Evolutionary conservation across 2,329 filamentous ascomycete genomes (phyloP).

Genomic region (Graphilbum sp.): DNA sequence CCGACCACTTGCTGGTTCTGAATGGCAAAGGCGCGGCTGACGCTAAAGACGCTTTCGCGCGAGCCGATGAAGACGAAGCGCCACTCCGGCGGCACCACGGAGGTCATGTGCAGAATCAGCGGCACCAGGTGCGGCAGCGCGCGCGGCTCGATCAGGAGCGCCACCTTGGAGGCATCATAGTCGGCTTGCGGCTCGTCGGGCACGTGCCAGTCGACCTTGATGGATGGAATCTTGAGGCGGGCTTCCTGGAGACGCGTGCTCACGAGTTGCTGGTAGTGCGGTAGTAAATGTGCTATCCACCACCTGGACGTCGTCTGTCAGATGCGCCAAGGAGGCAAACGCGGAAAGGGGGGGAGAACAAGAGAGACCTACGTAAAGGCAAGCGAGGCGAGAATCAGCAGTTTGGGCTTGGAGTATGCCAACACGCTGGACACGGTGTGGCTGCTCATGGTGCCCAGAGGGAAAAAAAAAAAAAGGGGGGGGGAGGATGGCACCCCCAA

Average conservation of each 20-base stretch:
- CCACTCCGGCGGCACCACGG: conserved; percentile 37
- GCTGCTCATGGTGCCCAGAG: conserved; percentile 9
- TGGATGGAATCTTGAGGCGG: conserved; percentile 20
- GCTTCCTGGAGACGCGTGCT: conserved; percentile 22
- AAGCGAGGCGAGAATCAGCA: conserved; percentile 19
- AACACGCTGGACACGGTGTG: conserved; percentile 11
- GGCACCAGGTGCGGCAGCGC: conserved; percentile 30
- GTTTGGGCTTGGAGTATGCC: conserved; percentile 18
- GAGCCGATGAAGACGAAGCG: conserved; percentile 36
- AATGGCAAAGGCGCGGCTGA: conserved; percentile 28
- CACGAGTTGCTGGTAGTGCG: conserved; percentile 25
- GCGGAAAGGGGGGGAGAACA: not conserved
- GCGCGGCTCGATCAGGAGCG: conserved; percentile 33
- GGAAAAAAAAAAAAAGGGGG: no score
- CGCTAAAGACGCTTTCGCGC: conserved; percentile 26
- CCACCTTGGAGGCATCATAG: conserved; percentile 33
- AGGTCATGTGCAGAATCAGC: conserved; percentile 33
- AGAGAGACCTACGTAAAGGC: conserved; percentile 20
- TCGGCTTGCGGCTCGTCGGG: conserved; percentile 16
- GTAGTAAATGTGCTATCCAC: conserved; percentile 27
- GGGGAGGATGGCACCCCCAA: not conserved
- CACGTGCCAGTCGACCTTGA: conserved; percentile 23
- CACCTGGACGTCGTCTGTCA: conserved; percentile 21
- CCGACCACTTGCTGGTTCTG: conserved; percentile 31
- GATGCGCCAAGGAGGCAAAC: not conserved